phyloP scores from a whole-genome alignment of 306 rosid genomes.

The Albizia julibrissin region DNA sequence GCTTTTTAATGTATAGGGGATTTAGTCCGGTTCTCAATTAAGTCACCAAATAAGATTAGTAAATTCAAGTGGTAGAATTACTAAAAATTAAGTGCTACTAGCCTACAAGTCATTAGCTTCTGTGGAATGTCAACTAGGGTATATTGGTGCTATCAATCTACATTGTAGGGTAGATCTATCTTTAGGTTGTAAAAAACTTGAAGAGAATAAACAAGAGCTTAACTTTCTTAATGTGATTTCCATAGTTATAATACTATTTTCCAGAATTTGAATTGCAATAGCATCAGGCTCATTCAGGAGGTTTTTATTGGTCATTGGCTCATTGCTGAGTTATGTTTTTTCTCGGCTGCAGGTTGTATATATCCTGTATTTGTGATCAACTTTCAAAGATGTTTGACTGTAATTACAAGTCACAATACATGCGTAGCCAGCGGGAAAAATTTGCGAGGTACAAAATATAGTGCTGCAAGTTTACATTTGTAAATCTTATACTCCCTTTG shows the following conservation, averaged over 20 bases:
- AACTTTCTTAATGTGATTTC: conserved; percentile 13
- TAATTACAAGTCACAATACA: conserved; percentile 64
- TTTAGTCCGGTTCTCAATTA: not conserved
- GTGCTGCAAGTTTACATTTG: conserved; percentile 10
- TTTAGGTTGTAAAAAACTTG: not conserved
- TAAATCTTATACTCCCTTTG: too few relatives aligned
- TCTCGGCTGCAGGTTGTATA: conserved; percentile 44
- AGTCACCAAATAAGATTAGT: not conserved
- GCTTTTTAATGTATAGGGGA: not conserved
- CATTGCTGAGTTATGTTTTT: conserved; percentile 18
- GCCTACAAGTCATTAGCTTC: not conserved
- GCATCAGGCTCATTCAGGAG: conserved; percentile 2
- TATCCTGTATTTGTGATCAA: conserved; percentile 48
- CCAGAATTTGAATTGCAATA: conserved; percentile 20
- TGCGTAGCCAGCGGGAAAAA: conserved; percentile 80
- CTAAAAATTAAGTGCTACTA: not conserved
- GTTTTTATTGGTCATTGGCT: conserved; percentile 19
- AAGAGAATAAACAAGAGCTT: not conserved
- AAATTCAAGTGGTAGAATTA: not conserved
- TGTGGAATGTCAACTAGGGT: not conserved
- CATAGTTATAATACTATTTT: conserved; percentile 17
- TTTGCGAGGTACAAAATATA: conserved; percentile 63
- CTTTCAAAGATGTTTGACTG: conserved; percentile 69
- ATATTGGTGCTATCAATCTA: not conserved
- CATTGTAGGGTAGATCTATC: not conserved